Percentiles rank a stretch among this genome's conserved stretches.
phyloP scores from a whole-genome alignment of 768 basidiomycete species.

The Russula lepida region DNA sequence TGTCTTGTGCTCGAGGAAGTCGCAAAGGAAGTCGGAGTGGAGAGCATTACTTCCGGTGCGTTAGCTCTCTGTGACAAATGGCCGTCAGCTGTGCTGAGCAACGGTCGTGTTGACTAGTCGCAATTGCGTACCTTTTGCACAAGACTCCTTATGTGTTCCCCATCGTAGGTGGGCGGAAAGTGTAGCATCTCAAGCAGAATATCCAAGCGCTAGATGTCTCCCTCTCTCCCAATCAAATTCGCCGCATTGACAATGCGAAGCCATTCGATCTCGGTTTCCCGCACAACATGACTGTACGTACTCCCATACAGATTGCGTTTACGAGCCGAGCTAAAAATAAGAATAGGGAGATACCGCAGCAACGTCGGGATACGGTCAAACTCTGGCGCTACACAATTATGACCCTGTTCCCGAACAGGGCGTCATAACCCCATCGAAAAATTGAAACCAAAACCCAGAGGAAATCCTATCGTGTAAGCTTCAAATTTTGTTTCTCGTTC shows the following conservation, averaged over 20 bases:
- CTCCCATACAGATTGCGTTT: not conserved
- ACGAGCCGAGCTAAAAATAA: not conserved
- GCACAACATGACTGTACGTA: slow-evolving; percentile 27
- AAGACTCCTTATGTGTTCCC: slow-evolving; percentile 48
- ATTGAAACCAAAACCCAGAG: not conserved
- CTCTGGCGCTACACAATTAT: not conserved
- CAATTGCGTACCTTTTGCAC: slow-evolving; percentile 47
- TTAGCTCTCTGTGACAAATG: not conserved
- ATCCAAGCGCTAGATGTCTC: slow-evolving; percentile 42
- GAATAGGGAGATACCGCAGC: not conserved
- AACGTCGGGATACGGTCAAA: not conserved
- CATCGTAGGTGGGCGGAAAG: slow-evolving; percentile 43
- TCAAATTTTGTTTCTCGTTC: not conserved
- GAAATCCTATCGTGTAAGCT: not conserved
- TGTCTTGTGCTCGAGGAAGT: slow-evolving; percentile 33
- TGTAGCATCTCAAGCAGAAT: slow-evolving; percentile 44
- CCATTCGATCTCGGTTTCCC: slow-evolving; percentile 45
- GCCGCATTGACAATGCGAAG: slow-evolving; percentile 34
- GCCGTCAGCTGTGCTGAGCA: not conserved
- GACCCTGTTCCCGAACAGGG: not conserved
- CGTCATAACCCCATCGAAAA: not conserved
- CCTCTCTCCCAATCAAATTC: slow-evolving; percentile 39
- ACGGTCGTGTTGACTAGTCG: slow-evolving; percentile 28
- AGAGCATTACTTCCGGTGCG: slow-evolving; percentile 40
- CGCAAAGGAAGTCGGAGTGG: slow-evolving; percentile 41